Percentiles rank a stretch among this genome's conserved stretches.
Conservation (phyloP, 202 grass and related monocot genomes). For the Schoenoplectus triqueter region DNA sequence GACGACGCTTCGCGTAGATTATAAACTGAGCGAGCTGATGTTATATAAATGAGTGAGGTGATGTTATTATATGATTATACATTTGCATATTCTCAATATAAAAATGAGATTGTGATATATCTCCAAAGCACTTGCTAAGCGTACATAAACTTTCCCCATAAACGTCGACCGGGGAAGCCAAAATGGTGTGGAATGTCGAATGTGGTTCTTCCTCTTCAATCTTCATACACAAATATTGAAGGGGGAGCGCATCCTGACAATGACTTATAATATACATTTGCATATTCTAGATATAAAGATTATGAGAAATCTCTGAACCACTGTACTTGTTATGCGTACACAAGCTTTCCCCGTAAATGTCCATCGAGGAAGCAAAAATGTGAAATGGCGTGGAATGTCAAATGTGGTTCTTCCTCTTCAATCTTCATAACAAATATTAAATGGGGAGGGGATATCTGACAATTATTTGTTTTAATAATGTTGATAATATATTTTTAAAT, state of each 20-base stretch:
- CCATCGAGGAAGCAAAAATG: too few relatives aligned
- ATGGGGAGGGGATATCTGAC: too few relatives aligned
- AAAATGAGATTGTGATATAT: not conserved
- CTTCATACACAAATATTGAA: too few relatives aligned
- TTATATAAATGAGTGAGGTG: slow-evolving; percentile 24
- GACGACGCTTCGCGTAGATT: slow-evolving; percentile 34
- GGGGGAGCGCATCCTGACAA: too few relatives aligned
- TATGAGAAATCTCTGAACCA: not conserved
- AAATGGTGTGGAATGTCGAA: not conserved
- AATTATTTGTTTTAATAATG: too few relatives aligned
- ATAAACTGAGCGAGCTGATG: not conserved
- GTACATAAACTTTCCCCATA: not conserved
- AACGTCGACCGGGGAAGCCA: not conserved
- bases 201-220: not conserved
- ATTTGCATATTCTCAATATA: too few relatives aligned
- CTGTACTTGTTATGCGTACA: slow-evolving; percentile 13
- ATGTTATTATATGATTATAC: slow-evolving; percentile 24
- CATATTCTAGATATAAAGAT: too few relatives aligned
- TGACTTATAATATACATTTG: too few relatives aligned
- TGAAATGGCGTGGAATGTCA: too few relatives aligned
- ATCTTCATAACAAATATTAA: too few relatives aligned
- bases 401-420: too few relatives aligned
- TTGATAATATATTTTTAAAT: too few relatives aligned
- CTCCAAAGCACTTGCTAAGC: not conserved
- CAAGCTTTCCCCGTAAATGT: not conserved